These are phyloP conservation scores for Nicotiana obtusifolia DNA, from an alignment of 257 asterid species.

Conservation along the genomic window DNA sequence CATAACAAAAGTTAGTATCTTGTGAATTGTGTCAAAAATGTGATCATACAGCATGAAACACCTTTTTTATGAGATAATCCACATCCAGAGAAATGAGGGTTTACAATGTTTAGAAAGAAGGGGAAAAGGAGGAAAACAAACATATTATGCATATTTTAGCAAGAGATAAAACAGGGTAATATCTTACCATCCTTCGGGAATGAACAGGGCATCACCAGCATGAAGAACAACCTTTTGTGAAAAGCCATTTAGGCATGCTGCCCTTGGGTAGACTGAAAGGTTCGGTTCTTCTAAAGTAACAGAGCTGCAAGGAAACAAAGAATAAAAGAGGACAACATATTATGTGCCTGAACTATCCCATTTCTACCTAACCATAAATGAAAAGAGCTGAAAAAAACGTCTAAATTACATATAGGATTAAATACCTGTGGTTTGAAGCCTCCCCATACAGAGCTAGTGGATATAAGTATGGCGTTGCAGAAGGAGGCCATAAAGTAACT, in stretches of 20 bases:
- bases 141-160: conserved; percentile 5
- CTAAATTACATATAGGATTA: conserved; percentile 4
- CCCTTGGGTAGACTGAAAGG: conserved; percentile 61
- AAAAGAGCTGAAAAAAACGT: not conserved
- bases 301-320: conserved; percentile 47
- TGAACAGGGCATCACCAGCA: conserved; percentile 89
- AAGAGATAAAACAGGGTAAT: conserved; percentile 6
- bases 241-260: conserved; percentile 40
- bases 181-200: conserved; percentile 94
- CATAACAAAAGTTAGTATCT: not conserved
- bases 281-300: conserved; percentile 54
- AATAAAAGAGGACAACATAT: conserved; percentile 1
- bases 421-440: conserved; percentile 92
- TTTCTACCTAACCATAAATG: not conserved
- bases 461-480: conserved; percentile 66
- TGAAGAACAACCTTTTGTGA: conserved; percentile 81
- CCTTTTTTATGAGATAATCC: not conserved
- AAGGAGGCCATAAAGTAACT: conserved; percentile 97
- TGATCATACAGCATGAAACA: not conserved
- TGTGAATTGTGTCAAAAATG: not conserved
- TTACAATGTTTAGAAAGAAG: not conserved
- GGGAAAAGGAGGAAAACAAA: not conserved
- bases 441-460: conserved; percentile 89
- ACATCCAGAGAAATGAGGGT: not conserved
- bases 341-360: not conserved